Conservation (phyloP, 306 rosid species). For the Vigna hirtella region DNA sequence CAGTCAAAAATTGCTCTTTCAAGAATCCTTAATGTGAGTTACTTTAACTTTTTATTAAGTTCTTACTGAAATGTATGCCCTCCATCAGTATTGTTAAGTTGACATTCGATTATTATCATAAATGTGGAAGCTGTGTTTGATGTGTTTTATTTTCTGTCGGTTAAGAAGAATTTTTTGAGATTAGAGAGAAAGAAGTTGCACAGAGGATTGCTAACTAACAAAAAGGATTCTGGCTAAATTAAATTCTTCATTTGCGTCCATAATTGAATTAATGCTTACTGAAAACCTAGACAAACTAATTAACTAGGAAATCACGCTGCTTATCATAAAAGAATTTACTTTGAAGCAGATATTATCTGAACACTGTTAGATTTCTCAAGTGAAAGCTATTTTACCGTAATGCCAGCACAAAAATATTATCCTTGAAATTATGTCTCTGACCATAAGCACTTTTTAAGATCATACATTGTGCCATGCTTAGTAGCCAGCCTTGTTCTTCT, state of each 20-base stretch:
- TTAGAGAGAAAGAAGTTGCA: constrained; percentile 13
- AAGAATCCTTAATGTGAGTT: constrained; percentile 64
- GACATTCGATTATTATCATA: constrained; percentile 32
- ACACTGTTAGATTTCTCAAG: background rate
- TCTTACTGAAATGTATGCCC: constrained; percentile 27
- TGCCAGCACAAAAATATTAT: background rate
- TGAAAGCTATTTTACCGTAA: background rate
- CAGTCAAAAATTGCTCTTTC: constrained; percentile 79
- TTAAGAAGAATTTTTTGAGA: constrained; percentile 21
- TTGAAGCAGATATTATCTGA: constrained; percentile 1
- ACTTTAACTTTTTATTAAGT: constrained; percentile 23
- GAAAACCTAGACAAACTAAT: constrained; percentile 27
- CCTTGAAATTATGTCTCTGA: constrained; percentile 18
- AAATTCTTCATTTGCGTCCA: constrained; percentile 23
- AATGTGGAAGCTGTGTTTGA: constrained; percentile 4
- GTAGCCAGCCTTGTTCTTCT: background rate
- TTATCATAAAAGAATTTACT: background rate
- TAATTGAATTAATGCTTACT: background rate
- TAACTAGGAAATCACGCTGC: constrained; percentile 10
- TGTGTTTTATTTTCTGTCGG: constrained; percentile 24
- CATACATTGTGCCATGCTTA: constrained; percentile 1
- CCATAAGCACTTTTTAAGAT: background rate
- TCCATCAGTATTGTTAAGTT: background rate
- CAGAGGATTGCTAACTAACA: constrained; percentile 13
- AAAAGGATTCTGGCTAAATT: constrained; percentile 23